A percentile compares a stretch with the other conserved stretches of the same genome.
Evolutionary conservation across 1,139 yeast genomes (phyloP).

Genomic region (Kazachstania sp.): DNA sequence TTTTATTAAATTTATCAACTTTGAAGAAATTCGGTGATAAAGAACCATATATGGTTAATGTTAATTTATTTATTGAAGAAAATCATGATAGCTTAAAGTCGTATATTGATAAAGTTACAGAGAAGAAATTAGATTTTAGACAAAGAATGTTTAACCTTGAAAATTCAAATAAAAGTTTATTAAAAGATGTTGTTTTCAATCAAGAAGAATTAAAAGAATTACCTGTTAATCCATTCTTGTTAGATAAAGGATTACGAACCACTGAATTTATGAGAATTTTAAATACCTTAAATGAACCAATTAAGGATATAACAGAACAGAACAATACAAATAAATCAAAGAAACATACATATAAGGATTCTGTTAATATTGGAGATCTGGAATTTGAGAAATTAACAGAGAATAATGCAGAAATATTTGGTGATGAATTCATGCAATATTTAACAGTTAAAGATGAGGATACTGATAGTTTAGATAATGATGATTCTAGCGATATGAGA

Average conservation of each 20-base stretch:
- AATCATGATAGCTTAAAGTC: constrained; percentile 52
- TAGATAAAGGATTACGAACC: constrained; percentile 55
- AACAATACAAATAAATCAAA: neutral
- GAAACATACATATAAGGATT: neutral
- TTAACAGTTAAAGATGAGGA: constrained; percentile 11
- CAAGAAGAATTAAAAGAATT: constrained; percentile 46
- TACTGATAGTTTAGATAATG: neutral
- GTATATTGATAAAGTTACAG: constrained; percentile 68
- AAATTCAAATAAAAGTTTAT: constrained; percentile 14
- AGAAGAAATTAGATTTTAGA: constrained; percentile 57
- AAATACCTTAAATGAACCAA: constrained; percentile 1
- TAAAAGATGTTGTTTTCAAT: constrained; percentile 34
- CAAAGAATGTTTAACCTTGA: constrained; percentile 51
- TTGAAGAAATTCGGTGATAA: constrained; percentile 66
- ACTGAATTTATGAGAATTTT: constrained; percentile 44
- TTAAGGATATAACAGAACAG: neutral
- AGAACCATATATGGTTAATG: constrained; percentile 67
- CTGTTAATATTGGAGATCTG: constrained; percentile 24
- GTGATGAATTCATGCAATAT: constrained; percentile 23
- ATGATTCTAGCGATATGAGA: neutral
- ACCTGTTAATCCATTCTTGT: constrained; percentile 60
- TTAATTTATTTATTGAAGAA: constrained; percentile 58
- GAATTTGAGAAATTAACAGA: constrained; percentile 30
- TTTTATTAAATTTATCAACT: constrained; percentile 71
- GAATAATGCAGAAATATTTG: constrained; percentile 27